These are phyloP conservation scores for Lumnitzera littorea DNA, from an alignment of 345 rosid genomes.

Conservation along the genomic window DNA sequence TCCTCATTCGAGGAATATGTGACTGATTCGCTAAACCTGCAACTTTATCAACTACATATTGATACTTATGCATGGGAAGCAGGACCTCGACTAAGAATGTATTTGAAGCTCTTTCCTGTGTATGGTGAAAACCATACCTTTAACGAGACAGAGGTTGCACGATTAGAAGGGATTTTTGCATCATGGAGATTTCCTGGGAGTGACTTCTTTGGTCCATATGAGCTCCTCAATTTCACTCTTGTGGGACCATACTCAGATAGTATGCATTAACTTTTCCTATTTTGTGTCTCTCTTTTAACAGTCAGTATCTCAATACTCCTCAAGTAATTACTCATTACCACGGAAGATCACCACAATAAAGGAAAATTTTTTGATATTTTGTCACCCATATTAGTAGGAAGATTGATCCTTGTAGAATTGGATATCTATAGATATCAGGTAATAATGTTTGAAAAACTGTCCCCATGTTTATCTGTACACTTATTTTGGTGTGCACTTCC, in stretches of 20 bases:
- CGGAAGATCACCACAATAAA: too few species aligned
- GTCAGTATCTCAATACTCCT: not conserved
- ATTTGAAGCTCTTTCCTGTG: constrained; percentile 51
- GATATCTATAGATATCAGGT: too few species aligned
- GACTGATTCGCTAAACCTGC: constrained; percentile 37
- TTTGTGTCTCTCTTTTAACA: not conserved
- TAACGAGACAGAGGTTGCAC: constrained; percentile 54
- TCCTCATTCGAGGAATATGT: constrained; percentile 41
- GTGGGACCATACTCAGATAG: constrained; percentile 66
- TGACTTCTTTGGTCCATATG: constrained; percentile 79
- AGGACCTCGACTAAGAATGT: constrained; percentile 64
- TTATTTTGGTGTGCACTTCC: too few species aligned
- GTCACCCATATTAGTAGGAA: too few species aligned
- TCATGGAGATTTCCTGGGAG: constrained; percentile 54
- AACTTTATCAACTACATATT: constrained; percentile 53
- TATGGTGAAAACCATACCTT: constrained; percentile 18
- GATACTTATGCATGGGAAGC: constrained; percentile 54
- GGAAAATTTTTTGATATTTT: too few species aligned
- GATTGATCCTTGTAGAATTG: too few species aligned
- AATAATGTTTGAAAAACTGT: too few species aligned
- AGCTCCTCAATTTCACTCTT: constrained; percentile 85
- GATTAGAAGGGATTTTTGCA: constrained; percentile 41
- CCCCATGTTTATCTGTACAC: too few species aligned
- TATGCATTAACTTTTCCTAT: constrained; percentile 19
- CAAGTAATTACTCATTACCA: too few species aligned